These are phyloP conservation scores for Stephania yunnanensis DNA, from an alignment of 164 flowering plant genomes.

Conservation along the genomic window DNA sequence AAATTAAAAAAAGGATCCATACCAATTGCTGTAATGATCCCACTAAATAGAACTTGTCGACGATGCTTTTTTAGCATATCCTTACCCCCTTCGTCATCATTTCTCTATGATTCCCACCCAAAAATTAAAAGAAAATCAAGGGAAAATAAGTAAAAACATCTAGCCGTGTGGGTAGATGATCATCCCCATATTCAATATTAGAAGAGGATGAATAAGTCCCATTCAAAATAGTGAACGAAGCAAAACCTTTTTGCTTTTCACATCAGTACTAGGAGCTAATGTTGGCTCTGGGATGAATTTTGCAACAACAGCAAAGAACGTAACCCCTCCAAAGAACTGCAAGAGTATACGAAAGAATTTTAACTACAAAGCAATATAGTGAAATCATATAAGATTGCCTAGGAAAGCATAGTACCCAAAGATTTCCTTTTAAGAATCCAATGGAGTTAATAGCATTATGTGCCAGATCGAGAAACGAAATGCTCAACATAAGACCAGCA, in stretches of 20 bases:
- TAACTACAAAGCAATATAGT: slow-evolving; percentile 3
- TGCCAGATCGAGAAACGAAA: slow-evolving; percentile 94
- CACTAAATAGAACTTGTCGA: slow-evolving; percentile 91
- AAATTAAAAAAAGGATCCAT: slow-evolving; percentile 11
- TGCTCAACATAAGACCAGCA: slow-evolving; percentile 95
- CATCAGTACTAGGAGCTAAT: slow-evolving; percentile 43
- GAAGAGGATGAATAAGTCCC: not conserved
- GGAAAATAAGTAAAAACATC: not conserved
- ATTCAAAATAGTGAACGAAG: slow-evolving; percentile 1
- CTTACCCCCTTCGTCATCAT: slow-evolving; percentile 60
- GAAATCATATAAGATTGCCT: not conserved
- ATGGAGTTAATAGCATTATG: slow-evolving; percentile 89
- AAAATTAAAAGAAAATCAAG: not conserved
- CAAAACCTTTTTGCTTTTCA: slow-evolving; percentile 53
- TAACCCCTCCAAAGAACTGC: slow-evolving; percentile 92
- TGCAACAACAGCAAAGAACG: slow-evolving; percentile 68
- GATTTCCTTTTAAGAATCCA: slow-evolving; percentile 89
- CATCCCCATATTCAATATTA: not conserved
- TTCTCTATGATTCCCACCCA: slow-evolving; percentile 32
- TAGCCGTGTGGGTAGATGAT: not conserved
- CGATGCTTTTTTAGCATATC: slow-evolving; percentile 82
- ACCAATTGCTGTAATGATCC: slow-evolving; percentile 92
- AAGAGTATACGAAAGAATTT: slow-evolving; percentile 15
- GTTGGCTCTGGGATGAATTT: slow-evolving; percentile 89
- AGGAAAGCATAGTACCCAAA: slow-evolving; percentile 53